phyloP scores from a whole-genome alignment of 2,329 filamentous ascomycete species.

The Akanthomyces uredinophilus region DNA sequence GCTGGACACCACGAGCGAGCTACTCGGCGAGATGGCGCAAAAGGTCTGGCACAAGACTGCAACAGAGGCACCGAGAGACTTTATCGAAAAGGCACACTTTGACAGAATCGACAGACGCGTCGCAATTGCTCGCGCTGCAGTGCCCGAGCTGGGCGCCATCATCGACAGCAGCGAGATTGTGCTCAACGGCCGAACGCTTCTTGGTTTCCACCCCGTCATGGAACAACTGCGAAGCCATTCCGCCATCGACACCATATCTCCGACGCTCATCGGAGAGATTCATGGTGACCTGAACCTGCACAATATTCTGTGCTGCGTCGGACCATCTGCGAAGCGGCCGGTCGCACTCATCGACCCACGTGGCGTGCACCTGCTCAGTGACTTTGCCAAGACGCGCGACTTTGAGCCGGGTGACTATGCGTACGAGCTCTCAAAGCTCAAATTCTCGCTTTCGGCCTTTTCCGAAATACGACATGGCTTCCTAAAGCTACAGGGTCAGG shows the following conservation, averaged over 20 bases:
- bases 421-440: constrained; percentile 11
- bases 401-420: constrained; percentile 13
- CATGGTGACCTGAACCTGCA: constrained; percentile 13
- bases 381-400: constrained; percentile 4
- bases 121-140: constrained; percentile 5
- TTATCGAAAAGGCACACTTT: constrained; percentile 14
- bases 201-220: constrained; percentile 1
- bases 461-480: constrained; percentile 10
- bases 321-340: background rate
- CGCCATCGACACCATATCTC: background rate
- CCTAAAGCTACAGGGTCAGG: background rate
- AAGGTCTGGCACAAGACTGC: constrained; percentile 2
- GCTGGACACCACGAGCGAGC: constrained; percentile 12
- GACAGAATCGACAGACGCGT: constrained; percentile 8
- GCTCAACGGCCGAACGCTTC: constrained; percentile 5
- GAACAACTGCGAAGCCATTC: background rate
- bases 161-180: constrained; percentile 2
- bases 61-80: background rate
- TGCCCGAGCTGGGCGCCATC: constrained; percentile 5
- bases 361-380: constrained; percentile 13
- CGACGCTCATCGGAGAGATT: constrained; percentile 6
- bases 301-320: constrained; percentile 10
- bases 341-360: constrained; percentile 12
- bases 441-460: constrained; percentile 9
- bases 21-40: constrained; percentile 2